Conservation (phyloP, 1,284 basidiomycete species). For the Ustilago curta region DNA sequence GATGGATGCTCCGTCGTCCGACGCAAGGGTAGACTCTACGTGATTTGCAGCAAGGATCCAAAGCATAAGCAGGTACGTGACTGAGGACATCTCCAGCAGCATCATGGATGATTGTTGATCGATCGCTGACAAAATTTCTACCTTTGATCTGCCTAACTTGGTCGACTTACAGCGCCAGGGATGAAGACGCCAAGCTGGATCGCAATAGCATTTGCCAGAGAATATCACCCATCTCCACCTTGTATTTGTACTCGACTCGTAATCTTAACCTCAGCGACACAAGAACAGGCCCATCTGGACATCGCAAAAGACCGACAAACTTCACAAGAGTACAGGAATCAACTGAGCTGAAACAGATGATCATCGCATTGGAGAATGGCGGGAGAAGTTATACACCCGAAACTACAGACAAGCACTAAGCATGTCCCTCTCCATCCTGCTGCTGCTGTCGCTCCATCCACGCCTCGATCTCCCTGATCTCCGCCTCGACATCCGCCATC, state of each 20-base stretch:
- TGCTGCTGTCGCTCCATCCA: constrained; percentile 19
- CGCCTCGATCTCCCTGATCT: constrained; percentile 44
- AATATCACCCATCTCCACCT: not conserved
- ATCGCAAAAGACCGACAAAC: too few relatives aligned
- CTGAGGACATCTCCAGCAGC: too few relatives aligned
- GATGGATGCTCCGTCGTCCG: constrained; percentile 68
- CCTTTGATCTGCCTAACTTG: not conserved
- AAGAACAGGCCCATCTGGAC: not conserved
- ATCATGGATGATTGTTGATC: too few relatives aligned
- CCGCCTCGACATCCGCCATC: constrained; percentile 37
- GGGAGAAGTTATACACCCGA: not conserved
- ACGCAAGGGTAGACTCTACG: constrained; percentile 90
- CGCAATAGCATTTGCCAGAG: not conserved
- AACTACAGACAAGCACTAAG: not conserved
- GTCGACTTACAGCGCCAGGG: constrained; percentile 13
- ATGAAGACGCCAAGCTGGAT: not conserved
- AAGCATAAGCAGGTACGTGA: constrained; percentile 94
- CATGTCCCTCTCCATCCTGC: not conserved
- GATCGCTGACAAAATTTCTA: not conserved
- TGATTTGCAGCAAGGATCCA: constrained; percentile 92
- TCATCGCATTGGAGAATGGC: too few relatives aligned
- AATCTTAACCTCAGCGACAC: not conserved
- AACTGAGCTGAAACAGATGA: too few relatives aligned
- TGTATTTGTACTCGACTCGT: constrained; percentile 31
- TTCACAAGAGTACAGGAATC: too few relatives aligned